Conservation (phyloP, 176 grass and related monocot genomes). For the Alloteropsis semialata region DNA sequence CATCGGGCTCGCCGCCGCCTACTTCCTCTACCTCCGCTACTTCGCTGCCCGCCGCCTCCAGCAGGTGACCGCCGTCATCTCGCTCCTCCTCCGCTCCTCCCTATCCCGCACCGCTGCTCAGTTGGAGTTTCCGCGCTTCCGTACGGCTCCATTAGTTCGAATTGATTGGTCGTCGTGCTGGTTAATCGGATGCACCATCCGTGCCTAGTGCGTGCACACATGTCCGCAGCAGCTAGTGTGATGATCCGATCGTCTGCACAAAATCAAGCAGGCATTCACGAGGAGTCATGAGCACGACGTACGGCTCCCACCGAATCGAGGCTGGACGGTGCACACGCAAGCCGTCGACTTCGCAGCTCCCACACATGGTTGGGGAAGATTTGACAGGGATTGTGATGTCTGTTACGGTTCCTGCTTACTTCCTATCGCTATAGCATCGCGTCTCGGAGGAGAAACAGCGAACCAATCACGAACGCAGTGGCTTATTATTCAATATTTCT, state of each 20-base stretch:
- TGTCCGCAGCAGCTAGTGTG: not conserved
- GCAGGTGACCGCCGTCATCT: slow-evolving; percentile 6
- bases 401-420: not conserved
- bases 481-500: not conserved
- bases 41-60: slow-evolving; percentile 23
- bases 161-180: not conserved
- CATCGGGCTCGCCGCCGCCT: slow-evolving; percentile 36
- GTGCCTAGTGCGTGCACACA: not conserved
- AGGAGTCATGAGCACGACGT: not conserved
- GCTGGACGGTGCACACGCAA: not conserved
- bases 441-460: not conserved
- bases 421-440: not conserved
- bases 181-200: not conserved
- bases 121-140: not conserved
- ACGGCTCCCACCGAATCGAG: not conserved
- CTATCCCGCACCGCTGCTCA: no score
- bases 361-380: not conserved
- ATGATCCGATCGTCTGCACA: not conserved
- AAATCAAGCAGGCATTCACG: not conserved
- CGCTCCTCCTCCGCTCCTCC: not conserved
- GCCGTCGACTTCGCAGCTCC: not conserved
- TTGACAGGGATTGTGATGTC: not conserved
- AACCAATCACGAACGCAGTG: not conserved
- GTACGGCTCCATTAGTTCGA: not conserved
- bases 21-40: slow-evolving; percentile 44